A percentile compares a stretch with the other conserved stretches of the same genome.
phyloP scores from a whole-genome alignment of 257 asterid species.

The Handroanthus guayacan region DNA sequence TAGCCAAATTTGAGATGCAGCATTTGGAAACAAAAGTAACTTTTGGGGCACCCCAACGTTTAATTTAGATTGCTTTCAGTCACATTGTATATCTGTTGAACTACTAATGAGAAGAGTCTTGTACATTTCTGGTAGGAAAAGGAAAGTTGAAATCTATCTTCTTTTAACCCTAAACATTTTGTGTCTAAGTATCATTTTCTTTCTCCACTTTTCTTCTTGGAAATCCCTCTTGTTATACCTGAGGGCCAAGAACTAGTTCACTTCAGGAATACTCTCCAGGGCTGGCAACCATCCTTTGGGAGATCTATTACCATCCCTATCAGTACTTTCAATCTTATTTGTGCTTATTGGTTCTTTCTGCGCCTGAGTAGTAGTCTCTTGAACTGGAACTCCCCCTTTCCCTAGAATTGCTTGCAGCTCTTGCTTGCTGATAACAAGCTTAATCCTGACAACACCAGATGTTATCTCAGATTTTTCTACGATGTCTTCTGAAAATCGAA shows the following conservation, averaged over 20 bases:
- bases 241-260: conserved; percentile 36
- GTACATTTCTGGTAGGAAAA: conserved; percentile 39
- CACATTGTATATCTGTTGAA: conserved; percentile 30
- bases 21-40: conserved; percentile 10
- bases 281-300: conserved; percentile 35
- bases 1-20: background rate
- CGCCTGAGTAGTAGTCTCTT: conserved; percentile 47
- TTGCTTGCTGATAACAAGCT: conserved; percentile 73
- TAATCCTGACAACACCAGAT: conserved; percentile 63
- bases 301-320: conserved; percentile 12
- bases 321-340: conserved; percentile 27
- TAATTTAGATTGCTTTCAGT: conserved; percentile 1
- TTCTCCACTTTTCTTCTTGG: background rate
- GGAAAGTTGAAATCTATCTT: conserved; percentile 28
- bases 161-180: conserved; percentile 14
- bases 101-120: conserved; percentile 24
- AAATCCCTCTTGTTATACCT: background rate
- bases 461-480: conserved; percentile 41
- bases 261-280: conserved; percentile 57
- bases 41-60: background rate
- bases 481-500: conserved; percentile 51
- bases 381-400: conserved; percentile 56
- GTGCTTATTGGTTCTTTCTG: conserved; percentile 34
- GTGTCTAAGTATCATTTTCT: background rate
- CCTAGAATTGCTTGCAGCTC: conserved; percentile 67